These are phyloP conservation scores for Phytophthora nicotianae DNA, from an alignment of 352 stramenopile species.

Conservation along the genomic window DNA sequence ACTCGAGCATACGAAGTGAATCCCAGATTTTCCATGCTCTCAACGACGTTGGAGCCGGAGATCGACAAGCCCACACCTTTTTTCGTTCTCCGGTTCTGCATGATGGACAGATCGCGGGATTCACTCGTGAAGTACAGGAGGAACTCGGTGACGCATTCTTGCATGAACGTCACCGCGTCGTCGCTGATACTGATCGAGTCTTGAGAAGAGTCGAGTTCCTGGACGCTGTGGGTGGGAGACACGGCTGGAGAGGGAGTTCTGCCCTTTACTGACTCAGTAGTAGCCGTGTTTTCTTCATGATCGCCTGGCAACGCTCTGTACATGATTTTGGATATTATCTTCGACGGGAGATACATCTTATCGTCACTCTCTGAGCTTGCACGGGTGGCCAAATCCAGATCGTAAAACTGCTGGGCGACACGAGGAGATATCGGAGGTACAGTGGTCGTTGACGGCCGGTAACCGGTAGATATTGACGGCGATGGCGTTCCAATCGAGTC, in stretches of 20 bases:
- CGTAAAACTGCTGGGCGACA: constrained; percentile 69
- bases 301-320: constrained; percentile 45
- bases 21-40: constrained; percentile 72
- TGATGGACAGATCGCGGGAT: constrained; percentile 61
- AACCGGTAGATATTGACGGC: constrained; percentile 1
- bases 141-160: constrained; percentile 88
- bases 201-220: constrained; percentile 8
- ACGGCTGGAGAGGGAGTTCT: constrained; percentile 13
- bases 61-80: constrained; percentile 60
- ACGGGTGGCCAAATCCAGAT: constrained; percentile 63
- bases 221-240: constrained; percentile 3
- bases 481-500: constrained; percentile 2
- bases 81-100: constrained; percentile 61
- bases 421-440: constrained; percentile 52
- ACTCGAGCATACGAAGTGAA: constrained; percentile 73
- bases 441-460: constrained; percentile 13
- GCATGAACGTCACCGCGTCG: constrained; percentile 78
- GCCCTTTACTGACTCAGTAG: not conserved
- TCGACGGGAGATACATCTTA: constrained; percentile 77
- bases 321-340: constrained; percentile 82
- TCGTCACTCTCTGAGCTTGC: constrained; percentile 70
- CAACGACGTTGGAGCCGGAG: constrained; percentile 61
- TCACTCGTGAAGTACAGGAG: constrained; percentile 85
- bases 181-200: constrained; percentile 75
- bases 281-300: constrained; percentile 1